Percentiles rank a stretch among this genome's conserved stretches.
These are phyloP conservation scores for Mucor irregularis DNA, from an alignment of 371 early-diverging fungal genomes.

Conservation along the genomic window DNA sequence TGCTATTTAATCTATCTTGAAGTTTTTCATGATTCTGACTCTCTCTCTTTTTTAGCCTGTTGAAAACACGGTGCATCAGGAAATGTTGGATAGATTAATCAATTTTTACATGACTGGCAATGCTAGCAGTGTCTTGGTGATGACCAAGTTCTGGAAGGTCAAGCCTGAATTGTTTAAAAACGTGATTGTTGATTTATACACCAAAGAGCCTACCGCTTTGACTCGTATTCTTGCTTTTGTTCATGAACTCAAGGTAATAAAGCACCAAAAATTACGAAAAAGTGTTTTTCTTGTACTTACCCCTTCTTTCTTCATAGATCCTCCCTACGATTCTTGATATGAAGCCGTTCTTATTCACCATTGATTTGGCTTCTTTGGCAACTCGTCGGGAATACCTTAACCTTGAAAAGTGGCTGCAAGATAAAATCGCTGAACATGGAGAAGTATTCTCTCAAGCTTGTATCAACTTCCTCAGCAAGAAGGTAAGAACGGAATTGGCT, in stretches of 20 bases:
- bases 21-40: not conserved
- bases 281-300: not conserved
- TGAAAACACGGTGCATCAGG: conserved; percentile 67
- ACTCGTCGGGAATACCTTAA: conserved; percentile 80
- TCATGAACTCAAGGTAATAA: conserved; percentile 77
- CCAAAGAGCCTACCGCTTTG: conserved; percentile 69
- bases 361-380: conserved; percentile 86
- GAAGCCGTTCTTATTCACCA: conserved; percentile 71
- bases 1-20: not conserved
- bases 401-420: conserved; percentile 87
- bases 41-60: conserved; percentile 37
- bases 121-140: conserved; percentile 66
- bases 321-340: conserved; percentile 72
- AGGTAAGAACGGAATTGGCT: conserved; percentile 54
- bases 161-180: conserved; percentile 62
- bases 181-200: conserved; percentile 74
- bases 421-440: conserved; percentile 66
- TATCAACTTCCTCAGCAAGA: conserved; percentile 77
- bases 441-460: conserved; percentile 72
- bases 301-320: conserved; percentile 43
- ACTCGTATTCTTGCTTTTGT: conserved; percentile 80
- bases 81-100: conserved; percentile 65
- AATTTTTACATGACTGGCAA: conserved; percentile 72
- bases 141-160: conserved; percentile 76
- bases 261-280: not conserved